Conservation (phyloP, 78 protist species). For the Diacronema lutheri region DNA sequence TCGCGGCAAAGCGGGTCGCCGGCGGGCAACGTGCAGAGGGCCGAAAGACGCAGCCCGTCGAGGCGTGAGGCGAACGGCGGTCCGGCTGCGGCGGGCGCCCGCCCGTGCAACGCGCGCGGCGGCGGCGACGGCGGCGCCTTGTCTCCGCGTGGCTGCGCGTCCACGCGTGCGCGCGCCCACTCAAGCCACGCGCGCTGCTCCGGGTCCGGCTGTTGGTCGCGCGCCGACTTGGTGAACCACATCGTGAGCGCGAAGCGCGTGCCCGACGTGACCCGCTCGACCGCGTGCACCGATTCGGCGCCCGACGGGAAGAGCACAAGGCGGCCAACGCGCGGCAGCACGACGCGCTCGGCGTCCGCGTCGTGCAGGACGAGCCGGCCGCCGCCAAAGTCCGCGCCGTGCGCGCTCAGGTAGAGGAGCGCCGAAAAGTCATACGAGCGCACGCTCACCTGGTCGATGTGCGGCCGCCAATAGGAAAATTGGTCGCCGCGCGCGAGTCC, state of each 20-base stretch:
- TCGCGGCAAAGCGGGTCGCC: neutral
- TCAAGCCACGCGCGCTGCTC: neutral
- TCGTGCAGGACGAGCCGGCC: conserved; percentile 32
- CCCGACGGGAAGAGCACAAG: conserved; percentile 10
- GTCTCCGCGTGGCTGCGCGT: too few relatives aligned
- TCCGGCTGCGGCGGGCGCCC: too few relatives aligned
- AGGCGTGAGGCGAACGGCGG: neutral
- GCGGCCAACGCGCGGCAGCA: conserved; percentile 10
- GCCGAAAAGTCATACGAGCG: conserved; percentile 20
- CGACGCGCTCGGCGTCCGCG: neutral
- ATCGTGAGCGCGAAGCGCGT: conserved; percentile 5
- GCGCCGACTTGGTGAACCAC: neutral
- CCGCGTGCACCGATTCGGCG: conserved; percentile 17
- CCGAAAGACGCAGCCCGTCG: neutral
- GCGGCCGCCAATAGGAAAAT: conserved; percentile 38
- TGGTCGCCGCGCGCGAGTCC: neutral
- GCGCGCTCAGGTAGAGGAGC: conserved; percentile 1
- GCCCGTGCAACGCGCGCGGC: neutral
- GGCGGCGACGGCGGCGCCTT: too few relatives aligned
- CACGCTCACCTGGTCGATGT: conserved; percentile 32
- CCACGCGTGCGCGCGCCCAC: neutral
- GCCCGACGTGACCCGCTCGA: conserved; percentile 16
- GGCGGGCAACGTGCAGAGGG: neutral
- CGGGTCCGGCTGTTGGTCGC: neutral
- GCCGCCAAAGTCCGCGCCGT: conserved; percentile 26